A percentile compares a stretch with the other conserved stretches of the same genome.
Conservation (phyloP, 441 rosid species). For the Populus hybrid region DNA sequence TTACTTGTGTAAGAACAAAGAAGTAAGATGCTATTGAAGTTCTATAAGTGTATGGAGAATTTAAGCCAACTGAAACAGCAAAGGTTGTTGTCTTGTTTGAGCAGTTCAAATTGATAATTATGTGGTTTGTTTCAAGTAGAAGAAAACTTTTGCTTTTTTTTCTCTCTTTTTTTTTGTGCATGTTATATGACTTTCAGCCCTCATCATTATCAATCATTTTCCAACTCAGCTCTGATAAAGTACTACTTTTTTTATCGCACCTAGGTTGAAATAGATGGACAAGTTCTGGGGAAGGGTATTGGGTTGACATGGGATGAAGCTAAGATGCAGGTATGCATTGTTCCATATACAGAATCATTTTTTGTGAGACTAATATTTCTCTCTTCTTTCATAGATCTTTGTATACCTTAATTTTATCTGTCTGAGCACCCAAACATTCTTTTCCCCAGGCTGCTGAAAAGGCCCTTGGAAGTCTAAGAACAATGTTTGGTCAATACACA, state of each 20-base stretch:
- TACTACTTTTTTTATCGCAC: neutral
- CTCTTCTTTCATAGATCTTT: neutral
- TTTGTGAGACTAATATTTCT: neutral
- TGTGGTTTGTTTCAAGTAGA: neutral
- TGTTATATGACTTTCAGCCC: neutral
- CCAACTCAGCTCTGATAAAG: neutral
- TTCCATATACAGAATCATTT: slow-evolving; percentile 10
- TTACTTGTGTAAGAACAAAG: neutral
- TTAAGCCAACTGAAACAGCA: neutral
- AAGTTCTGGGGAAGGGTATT: slow-evolving; percentile 75
- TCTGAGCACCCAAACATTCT: slow-evolving; percentile 16
- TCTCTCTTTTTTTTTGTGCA: neutral
- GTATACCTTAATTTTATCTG: neutral
- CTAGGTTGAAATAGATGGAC: slow-evolving; percentile 96
- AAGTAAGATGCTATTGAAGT: neutral
- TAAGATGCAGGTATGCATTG: slow-evolving; percentile 65
- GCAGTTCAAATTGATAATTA: neutral
- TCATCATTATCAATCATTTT: neutral
- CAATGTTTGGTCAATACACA: slow-evolving; percentile 59
- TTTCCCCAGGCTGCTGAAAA: slow-evolving; percentile 82
- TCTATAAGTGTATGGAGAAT: neutral
- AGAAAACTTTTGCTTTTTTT: neutral
- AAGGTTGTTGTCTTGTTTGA: neutral
- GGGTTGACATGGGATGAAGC: slow-evolving; percentile 98
- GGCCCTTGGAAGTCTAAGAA: slow-evolving; percentile 71